Evolutionary conservation across 2,329 filamentous ascomycete species (phyloP).

Genomic region (Tolypocladium nubicola): DNA sequence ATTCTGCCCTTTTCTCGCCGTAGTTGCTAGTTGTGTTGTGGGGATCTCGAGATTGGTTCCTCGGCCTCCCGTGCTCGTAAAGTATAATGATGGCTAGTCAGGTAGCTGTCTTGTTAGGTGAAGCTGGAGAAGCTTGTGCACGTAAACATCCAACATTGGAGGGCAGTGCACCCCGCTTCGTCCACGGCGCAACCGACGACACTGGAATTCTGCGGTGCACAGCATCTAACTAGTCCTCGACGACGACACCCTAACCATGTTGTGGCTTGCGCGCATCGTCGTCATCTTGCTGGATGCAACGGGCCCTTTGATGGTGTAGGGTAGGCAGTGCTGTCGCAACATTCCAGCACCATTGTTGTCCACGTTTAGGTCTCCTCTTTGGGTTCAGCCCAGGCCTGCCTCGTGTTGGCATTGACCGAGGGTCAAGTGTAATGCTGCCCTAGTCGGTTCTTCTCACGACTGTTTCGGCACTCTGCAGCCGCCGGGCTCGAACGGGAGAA

Average conservation of each 20-base stretch:
- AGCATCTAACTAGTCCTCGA: background rate
- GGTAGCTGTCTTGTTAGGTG: background rate
- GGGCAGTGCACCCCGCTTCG: background rate
- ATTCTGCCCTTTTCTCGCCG: background rate
- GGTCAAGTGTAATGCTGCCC: background rate
- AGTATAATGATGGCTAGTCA: background rate
- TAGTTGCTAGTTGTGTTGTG: background rate
- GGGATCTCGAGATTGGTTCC: background rate
- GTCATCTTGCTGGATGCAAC: background rate
- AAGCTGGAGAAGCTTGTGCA: background rate
- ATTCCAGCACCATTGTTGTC: background rate
- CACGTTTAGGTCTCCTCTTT: background rate
- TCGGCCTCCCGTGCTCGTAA: no score
- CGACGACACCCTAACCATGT: no score
- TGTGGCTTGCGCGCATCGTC: background rate
- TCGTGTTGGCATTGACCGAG: background rate
- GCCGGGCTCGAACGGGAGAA: background rate
- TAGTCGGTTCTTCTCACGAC: background rate
- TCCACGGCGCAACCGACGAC: background rate
- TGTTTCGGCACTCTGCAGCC: background rate
- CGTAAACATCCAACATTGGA: background rate
- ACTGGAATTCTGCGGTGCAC: background rate
- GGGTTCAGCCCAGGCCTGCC: background rate
- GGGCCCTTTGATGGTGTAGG: background rate
- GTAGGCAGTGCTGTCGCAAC: background rate